Percentiles rank a stretch among this genome's conserved stretches.
Evolutionary conservation across 805 yeast species (phyloP).

Genomic region (Komagataella ulmi): DNA sequence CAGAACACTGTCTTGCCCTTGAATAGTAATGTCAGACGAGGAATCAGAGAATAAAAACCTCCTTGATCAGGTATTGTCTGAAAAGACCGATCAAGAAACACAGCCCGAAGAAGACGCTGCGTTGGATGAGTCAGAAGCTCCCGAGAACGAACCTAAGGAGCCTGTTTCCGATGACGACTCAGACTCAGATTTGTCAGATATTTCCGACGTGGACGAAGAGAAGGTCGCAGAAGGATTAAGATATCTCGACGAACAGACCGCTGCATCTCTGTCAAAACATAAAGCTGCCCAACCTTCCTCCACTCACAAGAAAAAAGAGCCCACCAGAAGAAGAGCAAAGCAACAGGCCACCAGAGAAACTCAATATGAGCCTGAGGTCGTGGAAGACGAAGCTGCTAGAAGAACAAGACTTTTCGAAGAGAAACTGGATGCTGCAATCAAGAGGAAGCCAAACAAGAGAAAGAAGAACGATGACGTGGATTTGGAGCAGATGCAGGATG

Average conservation of each 20-base stretch:
- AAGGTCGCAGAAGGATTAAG: conserved; percentile 10
- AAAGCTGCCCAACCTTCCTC: conserved; percentile 2
- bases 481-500: conserved; percentile 91
- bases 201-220: conserved; percentile 25
- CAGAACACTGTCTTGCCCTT: not conserved
- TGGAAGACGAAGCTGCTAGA: conserved; percentile 6
- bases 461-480: conserved; percentile 83
- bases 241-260: conserved; percentile 8
- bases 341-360: conserved; percentile 11
- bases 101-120: not conserved
- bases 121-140: not conserved
- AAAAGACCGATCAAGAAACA: not conserved
- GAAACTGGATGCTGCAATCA: conserved; percentile 64
- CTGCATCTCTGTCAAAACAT: conserved; percentile 7
- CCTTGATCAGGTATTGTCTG: not conserved
- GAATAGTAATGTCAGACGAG: not conserved
- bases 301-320: not conserved
- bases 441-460: conserved; percentile 42
- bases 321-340: conserved; percentile 20
- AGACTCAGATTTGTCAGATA: conserved; percentile 14
- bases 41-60: not conserved
- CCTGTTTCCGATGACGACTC: not conserved
- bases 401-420: conserved; percentile 72
- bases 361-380: conserved; percentile 5
- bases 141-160: not conserved